phyloP scores from a whole-genome alignment of 768 basidiomycete genomes.

The Lactarius quietus region DNA sequence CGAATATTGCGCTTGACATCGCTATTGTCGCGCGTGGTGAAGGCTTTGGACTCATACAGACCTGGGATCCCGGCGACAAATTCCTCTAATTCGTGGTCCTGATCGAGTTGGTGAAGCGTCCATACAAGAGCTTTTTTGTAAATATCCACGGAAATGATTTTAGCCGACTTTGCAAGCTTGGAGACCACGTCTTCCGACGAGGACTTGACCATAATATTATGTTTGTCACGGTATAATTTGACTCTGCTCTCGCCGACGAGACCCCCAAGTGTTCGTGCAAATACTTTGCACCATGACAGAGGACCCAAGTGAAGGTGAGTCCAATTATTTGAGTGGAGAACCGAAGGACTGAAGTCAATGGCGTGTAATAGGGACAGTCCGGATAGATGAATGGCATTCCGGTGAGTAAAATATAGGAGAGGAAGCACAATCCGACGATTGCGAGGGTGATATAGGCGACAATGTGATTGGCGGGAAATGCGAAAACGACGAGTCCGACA shows the following conservation, averaged over 20 bases:
- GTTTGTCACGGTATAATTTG: neutral
- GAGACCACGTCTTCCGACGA: neutral
- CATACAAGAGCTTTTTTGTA: neutral
- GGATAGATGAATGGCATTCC: slow-evolving; percentile 5
- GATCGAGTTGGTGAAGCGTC: neutral
- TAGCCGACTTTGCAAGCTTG: neutral
- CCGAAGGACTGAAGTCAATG: neutral
- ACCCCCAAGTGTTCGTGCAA: neutral
- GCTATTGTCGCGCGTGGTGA: neutral
- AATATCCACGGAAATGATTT: neutral
- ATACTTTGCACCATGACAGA: neutral
- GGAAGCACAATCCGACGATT: neutral
- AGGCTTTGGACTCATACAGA: neutral
- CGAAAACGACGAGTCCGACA: slow-evolving; percentile 5
- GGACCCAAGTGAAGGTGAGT: neutral
- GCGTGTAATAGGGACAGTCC: slow-evolving; percentile 16
- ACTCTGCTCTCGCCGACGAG: neutral
- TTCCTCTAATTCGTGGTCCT: neutral
- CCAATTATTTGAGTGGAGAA: neutral
- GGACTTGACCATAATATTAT: neutral
- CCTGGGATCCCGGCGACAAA: neutral
- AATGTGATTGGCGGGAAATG: neutral
- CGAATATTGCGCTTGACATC: neutral
- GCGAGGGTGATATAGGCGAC: slow-evolving; percentile 1
- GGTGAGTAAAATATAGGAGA: neutral